These are phyloP conservation scores for Beta lomatogona DNA, from an alignment of 179 eudicot genomes.

Conservation along the genomic window DNA sequence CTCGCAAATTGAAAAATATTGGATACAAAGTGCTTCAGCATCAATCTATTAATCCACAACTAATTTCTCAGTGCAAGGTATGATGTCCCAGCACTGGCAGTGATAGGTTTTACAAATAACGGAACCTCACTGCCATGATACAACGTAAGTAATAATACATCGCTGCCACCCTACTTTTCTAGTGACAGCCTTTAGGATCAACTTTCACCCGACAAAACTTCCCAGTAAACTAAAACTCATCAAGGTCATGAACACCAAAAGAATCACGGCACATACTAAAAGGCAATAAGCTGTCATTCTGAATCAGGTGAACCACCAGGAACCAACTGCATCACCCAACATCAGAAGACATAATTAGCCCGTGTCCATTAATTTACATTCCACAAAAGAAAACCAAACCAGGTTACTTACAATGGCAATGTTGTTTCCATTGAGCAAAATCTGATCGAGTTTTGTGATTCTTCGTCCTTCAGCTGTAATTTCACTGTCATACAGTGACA, in stretches of 20 bases:
- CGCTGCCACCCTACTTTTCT: constrained; percentile 2
- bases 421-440: constrained; percentile 92
- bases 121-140: constrained; percentile 31
- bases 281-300: constrained; percentile 49
- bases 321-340: constrained; percentile 69
- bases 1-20: neutral
- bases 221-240: constrained; percentile 4
- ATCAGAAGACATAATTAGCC: neutral
- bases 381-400: neutral
- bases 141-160: neutral
- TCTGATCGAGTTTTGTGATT: constrained; percentile 95
- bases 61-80: constrained; percentile 1
- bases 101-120: constrained; percentile 25
- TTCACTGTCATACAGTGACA: constrained; percentile 51
- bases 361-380: neutral
- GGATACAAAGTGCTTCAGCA: neutral
- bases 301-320: constrained; percentile 98
- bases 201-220: constrained; percentile 10
- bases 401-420: constrained; percentile 86
- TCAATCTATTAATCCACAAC: constrained; percentile 9
- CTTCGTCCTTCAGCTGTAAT: constrained; percentile 96
- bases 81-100: constrained; percentile 26
- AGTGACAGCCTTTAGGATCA: constrained; percentile 3
- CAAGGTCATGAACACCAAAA: constrained; percentile 10
- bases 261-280: neutral